Percentiles rank a stretch among this genome's conserved stretches.
phyloP scores from a whole-genome alignment of 371 early-diverging fungal genomes.

The Syncephalis fuscata region DNA sequence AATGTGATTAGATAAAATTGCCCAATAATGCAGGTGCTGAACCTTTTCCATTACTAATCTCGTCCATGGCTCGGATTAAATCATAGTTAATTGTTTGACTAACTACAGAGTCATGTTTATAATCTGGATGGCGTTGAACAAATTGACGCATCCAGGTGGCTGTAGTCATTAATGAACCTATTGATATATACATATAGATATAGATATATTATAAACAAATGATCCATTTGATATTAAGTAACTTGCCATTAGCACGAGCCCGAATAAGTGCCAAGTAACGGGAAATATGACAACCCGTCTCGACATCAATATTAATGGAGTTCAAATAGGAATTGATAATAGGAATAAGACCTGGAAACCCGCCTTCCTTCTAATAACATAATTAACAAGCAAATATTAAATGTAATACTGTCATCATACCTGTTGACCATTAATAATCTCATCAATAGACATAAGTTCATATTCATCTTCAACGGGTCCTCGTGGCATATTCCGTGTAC shows the following conservation, averaged over 20 bases:
- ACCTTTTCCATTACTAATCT: conserved; percentile 46
- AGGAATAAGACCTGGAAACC: conserved; percentile 76
- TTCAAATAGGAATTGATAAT: conserved; percentile 69
- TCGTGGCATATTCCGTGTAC: neutral
- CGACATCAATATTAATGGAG: conserved; percentile 43
- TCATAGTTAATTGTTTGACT: conserved; percentile 75
- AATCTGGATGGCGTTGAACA: conserved; percentile 75
- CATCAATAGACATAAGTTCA: conserved; percentile 71
- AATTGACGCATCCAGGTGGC: conserved; percentile 88
- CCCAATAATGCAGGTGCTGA: conserved; percentile 24
- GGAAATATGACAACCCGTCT: conserved; percentile 45
- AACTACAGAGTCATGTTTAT: conserved; percentile 85
- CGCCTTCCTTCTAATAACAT: conserved; percentile 16
- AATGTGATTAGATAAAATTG: neutral
- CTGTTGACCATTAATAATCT: conserved; percentile 85
- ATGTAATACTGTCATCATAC: neutral
- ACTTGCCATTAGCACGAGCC: conserved; percentile 62
- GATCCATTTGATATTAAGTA: neutral
- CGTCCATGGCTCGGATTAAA: conserved; percentile 46
- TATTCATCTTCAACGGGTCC: conserved; percentile 31
- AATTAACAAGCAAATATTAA: neutral
- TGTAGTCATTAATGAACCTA: conserved; percentile 53
- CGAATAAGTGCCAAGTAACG: conserved; percentile 70
- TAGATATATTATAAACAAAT: neutral
- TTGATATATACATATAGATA: neutral